Evolutionary conservation across 495 filamentous ascomycete genomes (phyloP).

Genomic region (Alectoria sarmentosa): DNA sequence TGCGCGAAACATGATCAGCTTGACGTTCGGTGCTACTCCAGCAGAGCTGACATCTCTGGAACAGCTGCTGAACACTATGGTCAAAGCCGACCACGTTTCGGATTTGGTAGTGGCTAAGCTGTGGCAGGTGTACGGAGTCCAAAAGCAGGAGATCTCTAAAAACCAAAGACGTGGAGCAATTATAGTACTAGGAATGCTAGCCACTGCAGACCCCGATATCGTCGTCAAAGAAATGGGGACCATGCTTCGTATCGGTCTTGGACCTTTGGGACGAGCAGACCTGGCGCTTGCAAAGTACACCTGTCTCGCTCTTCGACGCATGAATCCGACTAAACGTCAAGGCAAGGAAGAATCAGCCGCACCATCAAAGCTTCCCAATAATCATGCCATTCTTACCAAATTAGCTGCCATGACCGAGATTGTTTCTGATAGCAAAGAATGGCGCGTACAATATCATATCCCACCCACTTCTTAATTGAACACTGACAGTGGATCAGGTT

Average conservation of each 20-base stretch:
- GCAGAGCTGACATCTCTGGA: slow-evolving; percentile 94
- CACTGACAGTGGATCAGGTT: slow-evolving; percentile 32
- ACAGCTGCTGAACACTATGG: slow-evolving; percentile 93
- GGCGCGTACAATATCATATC: slow-evolving; percentile 44
- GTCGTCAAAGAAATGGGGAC: slow-evolving; percentile 90
- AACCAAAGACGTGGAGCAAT: slow-evolving; percentile 91
- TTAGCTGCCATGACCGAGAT: slow-evolving; percentile 81
- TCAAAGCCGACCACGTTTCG: slow-evolving; percentile 81
- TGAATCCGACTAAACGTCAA: slow-evolving; percentile 74
- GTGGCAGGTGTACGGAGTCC: slow-evolving; percentile 95
- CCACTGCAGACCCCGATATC: slow-evolving; percentile 84
- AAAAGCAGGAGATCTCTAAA: slow-evolving; percentile 85
- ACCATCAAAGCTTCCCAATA: slow-evolving; percentile 77
- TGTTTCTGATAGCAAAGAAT: slow-evolving; percentile 83
- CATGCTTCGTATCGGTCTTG: slow-evolving; percentile 85
- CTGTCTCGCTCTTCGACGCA: slow-evolving; percentile 83
- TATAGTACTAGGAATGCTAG: slow-evolving; percentile 95
- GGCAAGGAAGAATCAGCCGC: slow-evolving; percentile 60
- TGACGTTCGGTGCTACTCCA: slow-evolving; percentile 90
- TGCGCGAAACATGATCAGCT: slow-evolving; percentile 95
- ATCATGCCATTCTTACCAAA: slow-evolving; percentile 75
- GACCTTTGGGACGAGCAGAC: slow-evolving; percentile 69
- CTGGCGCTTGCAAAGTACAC: slow-evolving; percentile 89
- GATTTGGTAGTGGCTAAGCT: slow-evolving; percentile 85
- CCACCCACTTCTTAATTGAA: neutral